Evolutionary conservation across 2,329 filamentous ascomycete species (phyloP), one percentile per base, ranked within the genome.

Genomic region (Ophiocordyceps camponoti-floridani): DNA sequence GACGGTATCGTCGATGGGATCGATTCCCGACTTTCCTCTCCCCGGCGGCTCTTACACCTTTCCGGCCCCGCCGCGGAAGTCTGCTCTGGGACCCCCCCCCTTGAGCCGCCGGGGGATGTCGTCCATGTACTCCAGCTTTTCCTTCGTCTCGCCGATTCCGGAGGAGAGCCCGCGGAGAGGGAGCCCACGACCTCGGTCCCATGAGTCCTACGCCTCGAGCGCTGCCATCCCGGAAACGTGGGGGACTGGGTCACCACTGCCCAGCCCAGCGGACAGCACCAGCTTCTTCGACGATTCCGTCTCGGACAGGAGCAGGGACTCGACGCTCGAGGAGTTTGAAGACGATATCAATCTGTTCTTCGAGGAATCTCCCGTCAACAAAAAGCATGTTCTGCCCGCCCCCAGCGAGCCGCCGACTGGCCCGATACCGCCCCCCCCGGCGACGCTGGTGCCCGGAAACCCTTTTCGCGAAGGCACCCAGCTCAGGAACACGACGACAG

Each of bases 71-170:
- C 58, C 59, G 2, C 62, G 73, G 46, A 66, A 68, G 51, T 76
- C 70, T 49, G 64, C 70, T 43, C 56, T 79, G 12, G 75, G 76
- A 3, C 76, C 76, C 16, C 77, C 77, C 0, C 76, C 76, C 3
- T 75, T 70, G 12, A 67, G 74, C 4, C 67, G 77, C 52, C 65
- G 76, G 51, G 76, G 75, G 1, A 70, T 68, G 27, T 79, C 76
- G 0, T 77, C 76, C 0, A 79, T 78, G 48, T 79, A 82, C 53
- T 82, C 79, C 3, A 73, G 70, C 50, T 62, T 68, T 12, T 82
- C 80, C 0, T 80, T 71, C 47, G 80, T 87, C 26, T 82, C 82
- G 0, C 82, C 83, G 0, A 87, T 88, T 44, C 79, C 78, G 0
- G 83, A 87, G 58, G 82, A 87, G 55, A 74, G 70, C 49, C 69